Evolutionary conservation across 805 yeast genomes (phyloP).

Genomic region (Vanderwaltozyma yarrowii): DNA sequence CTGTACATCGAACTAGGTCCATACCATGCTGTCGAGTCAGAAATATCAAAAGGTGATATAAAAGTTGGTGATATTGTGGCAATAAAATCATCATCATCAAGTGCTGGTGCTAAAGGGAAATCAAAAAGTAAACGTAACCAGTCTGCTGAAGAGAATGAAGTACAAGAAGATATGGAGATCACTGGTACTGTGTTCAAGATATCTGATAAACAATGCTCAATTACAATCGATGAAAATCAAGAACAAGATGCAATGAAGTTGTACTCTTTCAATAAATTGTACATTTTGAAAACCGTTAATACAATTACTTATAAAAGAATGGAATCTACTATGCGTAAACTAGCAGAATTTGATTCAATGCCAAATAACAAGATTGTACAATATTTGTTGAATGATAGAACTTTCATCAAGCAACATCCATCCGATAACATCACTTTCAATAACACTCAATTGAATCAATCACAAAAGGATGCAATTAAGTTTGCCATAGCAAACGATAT

Average conservation of each 20-base stretch:
- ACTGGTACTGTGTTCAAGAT: constrained; percentile 62
- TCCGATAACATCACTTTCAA: constrained; percentile 6
- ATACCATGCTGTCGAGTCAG: constrained; percentile 29
- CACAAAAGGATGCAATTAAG: constrained; percentile 65
- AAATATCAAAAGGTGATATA: constrained; percentile 40
- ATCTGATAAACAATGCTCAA: constrained; percentile 36
- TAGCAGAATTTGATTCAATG: constrained; percentile 38
- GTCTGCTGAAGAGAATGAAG: constrained; percentile 14
- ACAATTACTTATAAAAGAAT: constrained; percentile 67
- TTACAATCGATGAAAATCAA: constrained; percentile 51
- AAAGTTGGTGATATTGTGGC: constrained; percentile 72
- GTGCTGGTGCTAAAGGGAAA: too few relatives aligned
- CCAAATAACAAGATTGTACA: constrained; percentile 32
- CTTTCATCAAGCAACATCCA: constrained; percentile 9
- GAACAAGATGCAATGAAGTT: constrained; percentile 43
- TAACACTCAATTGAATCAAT: constrained; percentile 35
- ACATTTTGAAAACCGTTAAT: constrained; percentile 42
- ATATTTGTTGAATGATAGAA: constrained; percentile 34
- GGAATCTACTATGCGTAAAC: constrained; percentile 64
- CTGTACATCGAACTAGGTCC: constrained; percentile 53
- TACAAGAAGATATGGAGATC: constrained; percentile 24
- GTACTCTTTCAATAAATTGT: constrained; percentile 17
- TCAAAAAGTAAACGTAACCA: constrained; percentile 5
- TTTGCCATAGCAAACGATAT: constrained; percentile 55
- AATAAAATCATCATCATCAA: constrained; percentile 30